These are phyloP conservation scores for Coemansia guatemalensis DNA, from an alignment of 192 early-diverging fungal species.

Conservation along the genomic window DNA sequence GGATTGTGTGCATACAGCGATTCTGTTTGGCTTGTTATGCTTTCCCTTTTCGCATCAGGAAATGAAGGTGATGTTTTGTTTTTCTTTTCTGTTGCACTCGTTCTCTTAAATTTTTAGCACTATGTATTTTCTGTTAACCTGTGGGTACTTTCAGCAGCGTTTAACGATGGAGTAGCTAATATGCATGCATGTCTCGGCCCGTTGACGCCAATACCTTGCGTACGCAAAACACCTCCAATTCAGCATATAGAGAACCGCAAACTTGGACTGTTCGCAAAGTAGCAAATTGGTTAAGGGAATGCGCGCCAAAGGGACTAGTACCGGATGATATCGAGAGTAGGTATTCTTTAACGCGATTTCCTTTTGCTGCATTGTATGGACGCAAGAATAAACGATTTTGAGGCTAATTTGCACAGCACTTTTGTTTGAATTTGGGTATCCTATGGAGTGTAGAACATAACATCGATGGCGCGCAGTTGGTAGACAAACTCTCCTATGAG, in stretches of 20 bases:
- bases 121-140: no score
- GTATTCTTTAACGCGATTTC: background rate
- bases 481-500: background rate
- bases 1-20: background rate
- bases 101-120: background rate
- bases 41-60: background rate
- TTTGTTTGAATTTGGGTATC: background rate
- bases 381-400: background rate
- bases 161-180: background rate
- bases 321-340: background rate
- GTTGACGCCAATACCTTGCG: background rate
- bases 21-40: background rate
- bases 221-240: background rate
- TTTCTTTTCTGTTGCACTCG: background rate
- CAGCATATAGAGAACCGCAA: background rate
- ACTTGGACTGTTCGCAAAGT: background rate
- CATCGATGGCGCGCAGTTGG: background rate
- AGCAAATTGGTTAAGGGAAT: background rate
- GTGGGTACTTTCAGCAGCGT: background rate
- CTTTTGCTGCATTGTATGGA: background rate
- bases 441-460: background rate
- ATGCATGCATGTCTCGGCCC: background rate
- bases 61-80: background rate
- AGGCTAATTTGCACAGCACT: background rate
- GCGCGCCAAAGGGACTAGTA: background rate